These are phyloP conservation scores for Metschnikowia proteae DNA, from an alignment of 805 yeast genomes.

Conservation along the genomic window DNA sequence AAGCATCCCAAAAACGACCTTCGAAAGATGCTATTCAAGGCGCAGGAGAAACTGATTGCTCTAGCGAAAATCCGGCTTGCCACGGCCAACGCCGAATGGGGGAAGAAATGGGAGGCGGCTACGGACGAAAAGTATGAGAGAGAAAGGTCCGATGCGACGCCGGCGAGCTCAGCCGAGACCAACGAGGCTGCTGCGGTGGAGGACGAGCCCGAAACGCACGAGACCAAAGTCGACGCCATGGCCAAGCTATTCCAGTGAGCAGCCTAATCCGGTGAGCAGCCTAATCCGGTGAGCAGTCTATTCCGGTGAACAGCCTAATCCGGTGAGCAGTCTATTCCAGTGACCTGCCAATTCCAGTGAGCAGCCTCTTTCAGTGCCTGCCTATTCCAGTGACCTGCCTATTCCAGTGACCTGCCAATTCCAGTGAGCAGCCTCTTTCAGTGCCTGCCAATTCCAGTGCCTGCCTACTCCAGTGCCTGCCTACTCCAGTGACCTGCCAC, in stretches of 20 bases:
- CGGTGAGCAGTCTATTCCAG: too few species aligned
- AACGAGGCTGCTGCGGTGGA: neutral
- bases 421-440: too few species aligned
- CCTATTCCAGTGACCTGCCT: too few species aligned
- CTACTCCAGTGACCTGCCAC: too few species aligned
- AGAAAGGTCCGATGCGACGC: neutral
- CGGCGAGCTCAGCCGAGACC: neutral
- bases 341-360: constrained; percentile 9
- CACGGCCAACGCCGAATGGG: constrained; percentile 15
- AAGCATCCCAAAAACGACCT: constrained; percentile 50
- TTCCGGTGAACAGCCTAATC: too few species aligned
- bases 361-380: too few species aligned
- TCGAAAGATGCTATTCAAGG: constrained; percentile 34
- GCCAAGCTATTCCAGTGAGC: constrained; percentile 13
- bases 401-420: too few species aligned
- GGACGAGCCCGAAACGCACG: neutral
- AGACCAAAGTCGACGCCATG: constrained; percentile 15
- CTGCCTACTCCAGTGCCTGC: too few species aligned
- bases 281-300: too few species aligned
- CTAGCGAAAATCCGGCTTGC: constrained; percentile 14
- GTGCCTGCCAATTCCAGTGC: too few species aligned
- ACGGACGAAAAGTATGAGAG: constrained; percentile 8
- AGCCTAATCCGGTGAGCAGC: too few species aligned
- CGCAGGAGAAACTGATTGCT: constrained; percentile 33
- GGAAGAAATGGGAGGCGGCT: constrained; percentile 17